Base-by-base conservation (phyloP, 768 basidiomycete species). In the Holtermanniella nyarrowii region DNA sequence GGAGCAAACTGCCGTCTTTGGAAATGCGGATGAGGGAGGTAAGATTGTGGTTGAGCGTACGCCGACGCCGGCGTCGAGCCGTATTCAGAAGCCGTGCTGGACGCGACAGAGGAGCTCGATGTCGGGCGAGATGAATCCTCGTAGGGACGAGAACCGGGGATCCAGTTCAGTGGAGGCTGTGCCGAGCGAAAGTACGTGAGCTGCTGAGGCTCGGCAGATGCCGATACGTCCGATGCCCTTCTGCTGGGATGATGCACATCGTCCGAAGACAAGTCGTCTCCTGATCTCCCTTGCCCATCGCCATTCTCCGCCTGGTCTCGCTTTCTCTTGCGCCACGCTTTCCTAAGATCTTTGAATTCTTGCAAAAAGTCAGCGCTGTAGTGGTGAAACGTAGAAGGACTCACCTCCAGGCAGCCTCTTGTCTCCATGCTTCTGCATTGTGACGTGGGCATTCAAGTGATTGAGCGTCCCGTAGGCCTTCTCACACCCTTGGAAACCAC, bases 261-360 rank as follows among this genome's bases (percentile, higher is more conserved):
- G n/a, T n/a, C n/a, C n/a, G n/a, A n/a, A n/a, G n/a, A n/a, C n/a
- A n/a, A n/a, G n/a, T n/a, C n/a, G n/a, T n/a, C n/a, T n/a, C n/a
- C n/a, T n/a, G n/a, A n/a, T n/a, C n/a, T n/a, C n/a, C n/a, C n/a
- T n/a, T n/a, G n/a, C n/a, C n/a, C n/a, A n/a, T n/a, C n/a, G n/a
- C n/a, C n/a, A n/a, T n/a, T n/a, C n/a, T 69, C 62, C 1, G 65
- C 63, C 37, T 72, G 72, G 64, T 88, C 87, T 72, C 91, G 89
- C 76, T 91, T 95, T 59, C 82, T 79, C 75, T 88, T 88, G 40
- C 90, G 82, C 90, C 93, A 95, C 61, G 85, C 84, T 72, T 91
- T 96, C 51, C 93, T 83, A 62, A 96, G 81, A 67, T 97, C 93
- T 66, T 93, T 96, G 78, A 97, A 99, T 76, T 97, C 93, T 96